These are phyloP conservation scores for Arthrinium puccinioides DNA, from an alignment of 2,329 filamentous ascomycete genomes.

Conservation along the genomic window DNA sequence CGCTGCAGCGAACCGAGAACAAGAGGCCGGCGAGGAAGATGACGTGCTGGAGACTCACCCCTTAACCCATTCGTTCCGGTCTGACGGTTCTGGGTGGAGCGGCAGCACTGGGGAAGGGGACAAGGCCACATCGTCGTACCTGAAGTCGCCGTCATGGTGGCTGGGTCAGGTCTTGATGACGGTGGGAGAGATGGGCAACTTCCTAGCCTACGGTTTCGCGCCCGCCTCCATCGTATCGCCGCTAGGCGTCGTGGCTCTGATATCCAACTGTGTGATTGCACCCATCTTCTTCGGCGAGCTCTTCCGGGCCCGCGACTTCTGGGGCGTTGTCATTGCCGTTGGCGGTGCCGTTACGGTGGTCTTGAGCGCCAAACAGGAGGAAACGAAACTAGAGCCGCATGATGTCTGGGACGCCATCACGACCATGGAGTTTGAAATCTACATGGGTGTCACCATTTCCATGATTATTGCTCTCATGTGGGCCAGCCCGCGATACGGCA, in stretches of 20 bases:
- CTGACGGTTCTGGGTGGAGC: slow-evolving; percentile 30
- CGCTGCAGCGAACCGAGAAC: slow-evolving; percentile 22
- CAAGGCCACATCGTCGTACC: slow-evolving; percentile 59
- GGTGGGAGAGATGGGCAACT: slow-evolving; percentile 90
- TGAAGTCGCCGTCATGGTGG: slow-evolving; percentile 96
- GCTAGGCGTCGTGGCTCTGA: slow-evolving; percentile 88
- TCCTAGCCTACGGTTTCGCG: slow-evolving; percentile 94
- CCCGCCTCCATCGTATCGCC: slow-evolving; percentile 96
- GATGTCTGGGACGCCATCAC: slow-evolving; percentile 88
- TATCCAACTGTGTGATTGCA: slow-evolving; percentile 95
- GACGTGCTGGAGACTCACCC: slow-evolving; percentile 40
- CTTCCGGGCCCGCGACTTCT: slow-evolving; percentile 77
- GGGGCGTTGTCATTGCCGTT: slow-evolving; percentile 82
- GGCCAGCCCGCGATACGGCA: slow-evolving; percentile 77
- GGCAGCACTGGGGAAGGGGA: slow-evolving; percentile 26
- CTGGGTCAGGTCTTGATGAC: slow-evolving; percentile 86
- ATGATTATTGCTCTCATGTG: slow-evolving; percentile 75
- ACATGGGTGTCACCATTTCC: slow-evolving; percentile 67
- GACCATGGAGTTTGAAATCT: slow-evolving; percentile 83
- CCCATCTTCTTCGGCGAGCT: slow-evolving; percentile 88
- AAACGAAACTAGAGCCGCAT: slow-evolving; percentile 83
- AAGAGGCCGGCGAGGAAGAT: slow-evolving; percentile 19
- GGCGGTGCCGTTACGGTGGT: slow-evolving; percentile 88
- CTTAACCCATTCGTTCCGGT: slow-evolving; percentile 43
- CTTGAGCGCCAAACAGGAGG: slow-evolving; percentile 79